phyloP scores from a whole-genome alignment of 495 filamentous ascomycete genomes.

The Xylaria venustula region DNA sequence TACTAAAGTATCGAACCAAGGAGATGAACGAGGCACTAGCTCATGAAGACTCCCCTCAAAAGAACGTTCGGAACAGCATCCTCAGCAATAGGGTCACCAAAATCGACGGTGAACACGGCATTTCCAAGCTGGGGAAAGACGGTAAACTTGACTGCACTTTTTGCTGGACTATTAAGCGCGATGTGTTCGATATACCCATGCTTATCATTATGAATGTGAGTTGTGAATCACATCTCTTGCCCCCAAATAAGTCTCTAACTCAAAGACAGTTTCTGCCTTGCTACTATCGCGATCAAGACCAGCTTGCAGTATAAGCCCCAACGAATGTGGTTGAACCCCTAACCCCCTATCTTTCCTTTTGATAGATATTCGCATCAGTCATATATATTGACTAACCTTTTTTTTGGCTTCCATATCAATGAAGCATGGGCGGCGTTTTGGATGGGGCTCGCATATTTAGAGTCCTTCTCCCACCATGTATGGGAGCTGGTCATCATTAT shows the following conservation, averaged over 20 bases:
- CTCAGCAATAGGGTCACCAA: constrained; percentile 53
- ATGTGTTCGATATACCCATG: constrained; percentile 99
- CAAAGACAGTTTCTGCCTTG: constrained; percentile 49
- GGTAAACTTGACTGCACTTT: constrained; percentile 93
- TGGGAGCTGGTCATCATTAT: constrained; percentile 25
- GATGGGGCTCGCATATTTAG: constrained; percentile 25
- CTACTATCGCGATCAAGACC: constrained; percentile 48
- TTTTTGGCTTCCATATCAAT: constrained; percentile 15
- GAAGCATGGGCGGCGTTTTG: constrained; percentile 36
- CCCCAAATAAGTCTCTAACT: constrained; percentile 17
- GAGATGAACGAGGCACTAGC: constrained; percentile 46
- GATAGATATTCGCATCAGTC: constrained; percentile 10
- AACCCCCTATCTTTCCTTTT: constrained; percentile 1
- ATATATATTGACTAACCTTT: constrained; percentile 8
- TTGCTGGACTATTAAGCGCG: constrained; percentile 94
- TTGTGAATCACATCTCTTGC: constrained; percentile 19
- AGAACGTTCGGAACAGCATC: constrained; percentile 46
- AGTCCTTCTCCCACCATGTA: constrained; percentile 19
- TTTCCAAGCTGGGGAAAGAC: constrained; percentile 75
- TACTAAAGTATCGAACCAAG: constrained; percentile 86
- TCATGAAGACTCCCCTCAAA: constrained; percentile 34
- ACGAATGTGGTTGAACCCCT: constrained; percentile 6
- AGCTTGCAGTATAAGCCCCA: constrained; percentile 42
- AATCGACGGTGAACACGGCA: constrained; percentile 74
- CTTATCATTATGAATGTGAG: constrained; percentile 95